Evolutionary conservation across 768 basidiomycete species (phyloP), one percentile per base, ranked within the genome.

Genomic region (Psilocybe sp.): DNA sequence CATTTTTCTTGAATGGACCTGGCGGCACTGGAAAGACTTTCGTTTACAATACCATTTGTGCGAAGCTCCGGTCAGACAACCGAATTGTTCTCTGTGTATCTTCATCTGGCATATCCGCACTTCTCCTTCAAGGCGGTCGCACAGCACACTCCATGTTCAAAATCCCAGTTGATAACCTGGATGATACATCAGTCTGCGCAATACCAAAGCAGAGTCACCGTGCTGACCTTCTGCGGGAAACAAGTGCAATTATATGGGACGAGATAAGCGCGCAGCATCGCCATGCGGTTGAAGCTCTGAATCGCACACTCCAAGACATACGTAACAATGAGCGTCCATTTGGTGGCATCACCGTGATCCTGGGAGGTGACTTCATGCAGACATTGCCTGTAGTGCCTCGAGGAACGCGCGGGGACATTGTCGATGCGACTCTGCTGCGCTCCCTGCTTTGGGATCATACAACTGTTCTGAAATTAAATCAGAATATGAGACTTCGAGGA

Each of bases 331-430:
- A 66, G 13, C 28, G 18, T 1, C 63, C 64, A 1, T 81, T 76
- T 72, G 76, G 71, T 23, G 76, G 73, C n/a, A 57, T 77, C 6
- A 71, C 71, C 15, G 58, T 76, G 0, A 45, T 80, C 3, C 74
- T 79, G 66, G 74, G 73, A 36, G 79, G 77, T 1, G 77, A 81
- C 53, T 79, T 74, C 43, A 65, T 65, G 5, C 79, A 79, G 52
- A 77, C 59, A 0, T 64, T 80, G 0, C 78, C 76, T 36, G 72
- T 80, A 0, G 60, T 80, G 8, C 56, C 47, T 0, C 56, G 65
- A 51, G 76, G 75, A 0, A 59, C 63, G 4, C 46, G 68, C 34
- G 60, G 62, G 34, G 63, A 76, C 9, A 74, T 77, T 59, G 62
- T 78, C 67, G 39, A 53, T 40, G 55, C 59, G 1, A 49, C 56